Percentiles rank a stretch among this genome's conserved stretches.
Conservation (phyloP, 345 rosid genomes). For the Citrus trifoliata region DNA sequence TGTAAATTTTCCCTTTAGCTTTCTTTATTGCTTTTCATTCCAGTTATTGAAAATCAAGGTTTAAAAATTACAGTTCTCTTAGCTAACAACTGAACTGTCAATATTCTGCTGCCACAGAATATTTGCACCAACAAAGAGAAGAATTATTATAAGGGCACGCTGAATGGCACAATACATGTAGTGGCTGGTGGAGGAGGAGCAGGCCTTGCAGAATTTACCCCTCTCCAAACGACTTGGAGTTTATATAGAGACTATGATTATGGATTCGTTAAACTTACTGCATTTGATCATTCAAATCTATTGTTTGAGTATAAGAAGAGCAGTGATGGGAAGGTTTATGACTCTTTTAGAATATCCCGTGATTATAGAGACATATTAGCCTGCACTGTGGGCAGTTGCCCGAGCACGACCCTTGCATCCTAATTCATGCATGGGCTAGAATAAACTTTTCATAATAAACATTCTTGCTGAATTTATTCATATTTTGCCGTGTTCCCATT, state of each 20-base stretch:
- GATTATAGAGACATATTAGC: conserved; percentile 54
- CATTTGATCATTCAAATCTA: conserved; percentile 51
- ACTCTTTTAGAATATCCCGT: conserved; percentile 51
- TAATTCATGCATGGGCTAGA: conserved; percentile 6
- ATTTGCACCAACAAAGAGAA: conserved; percentile 54
- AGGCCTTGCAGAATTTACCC: conserved; percentile 43
- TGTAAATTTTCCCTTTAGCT: background rate
- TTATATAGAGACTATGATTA: conserved; percentile 45
- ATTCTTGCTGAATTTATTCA: background rate
- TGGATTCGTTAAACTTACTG: conserved; percentile 54
- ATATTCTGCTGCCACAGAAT: conserved; percentile 36
- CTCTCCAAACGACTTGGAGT: conserved; percentile 52
- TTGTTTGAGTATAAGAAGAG: conserved; percentile 71
- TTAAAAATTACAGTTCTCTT: background rate
- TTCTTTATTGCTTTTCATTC: background rate
- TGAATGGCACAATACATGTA: conserved; percentile 67
- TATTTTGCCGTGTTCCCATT: background rate
- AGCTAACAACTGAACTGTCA: background rate
- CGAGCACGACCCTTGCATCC: conserved; percentile 53
- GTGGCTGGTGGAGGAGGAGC: conserved; percentile 84
- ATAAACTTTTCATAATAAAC: background rate
- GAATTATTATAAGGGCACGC: conserved; percentile 35
- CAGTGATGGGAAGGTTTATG: conserved; percentile 64
- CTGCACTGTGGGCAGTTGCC: conserved; percentile 57
- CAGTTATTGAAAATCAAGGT: background rate